phyloP scores from a whole-genome alignment of 441 rosid species.

The Euphorbia schlechtendalii region DNA sequence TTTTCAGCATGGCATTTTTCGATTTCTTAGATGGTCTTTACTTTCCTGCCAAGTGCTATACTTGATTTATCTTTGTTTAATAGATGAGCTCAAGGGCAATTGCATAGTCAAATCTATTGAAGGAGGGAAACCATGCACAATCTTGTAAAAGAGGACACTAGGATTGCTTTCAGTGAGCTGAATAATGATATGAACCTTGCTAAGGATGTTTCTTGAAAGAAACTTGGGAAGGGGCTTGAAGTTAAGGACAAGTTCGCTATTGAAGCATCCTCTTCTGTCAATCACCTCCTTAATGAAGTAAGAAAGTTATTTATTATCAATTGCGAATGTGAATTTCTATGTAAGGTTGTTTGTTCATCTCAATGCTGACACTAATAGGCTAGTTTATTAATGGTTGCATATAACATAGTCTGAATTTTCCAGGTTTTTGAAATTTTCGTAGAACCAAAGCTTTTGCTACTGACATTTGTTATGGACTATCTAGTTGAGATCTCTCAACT shows the following conservation, averaged over 20 bases:
- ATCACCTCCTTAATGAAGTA: constrained; percentile 89
- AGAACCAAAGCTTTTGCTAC: constrained; percentile 89
- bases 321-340: background rate
- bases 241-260: constrained; percentile 64
- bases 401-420: constrained; percentile 8
- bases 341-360: background rate
- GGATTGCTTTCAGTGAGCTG: constrained; percentile 57
- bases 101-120: too few relatives aligned
- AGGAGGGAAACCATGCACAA: constrained; percentile 95
- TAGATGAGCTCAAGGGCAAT: too few relatives aligned
- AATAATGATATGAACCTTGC: constrained; percentile 53
- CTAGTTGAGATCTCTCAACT: constrained; percentile 92
- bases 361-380: too few relatives aligned
- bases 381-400: too few relatives aligned
- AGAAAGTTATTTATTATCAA: background rate
- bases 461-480: constrained; percentile 92
- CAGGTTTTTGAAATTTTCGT: constrained; percentile 87
- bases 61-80: too few relatives aligned
- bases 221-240: constrained; percentile 50
- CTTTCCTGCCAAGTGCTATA: too few relatives aligned
- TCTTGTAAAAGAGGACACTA: constrained; percentile 76
- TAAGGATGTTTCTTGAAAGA: constrained; percentile 50
- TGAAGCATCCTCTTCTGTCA: constrained; percentile 63
- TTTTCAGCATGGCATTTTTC: too few relatives aligned
- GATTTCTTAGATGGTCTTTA: too few relatives aligned